These are phyloP conservation scores for Thinopyrum elongatum DNA, from an alignment of 176 grass and related monocot species.

Conservation along the genomic window DNA sequence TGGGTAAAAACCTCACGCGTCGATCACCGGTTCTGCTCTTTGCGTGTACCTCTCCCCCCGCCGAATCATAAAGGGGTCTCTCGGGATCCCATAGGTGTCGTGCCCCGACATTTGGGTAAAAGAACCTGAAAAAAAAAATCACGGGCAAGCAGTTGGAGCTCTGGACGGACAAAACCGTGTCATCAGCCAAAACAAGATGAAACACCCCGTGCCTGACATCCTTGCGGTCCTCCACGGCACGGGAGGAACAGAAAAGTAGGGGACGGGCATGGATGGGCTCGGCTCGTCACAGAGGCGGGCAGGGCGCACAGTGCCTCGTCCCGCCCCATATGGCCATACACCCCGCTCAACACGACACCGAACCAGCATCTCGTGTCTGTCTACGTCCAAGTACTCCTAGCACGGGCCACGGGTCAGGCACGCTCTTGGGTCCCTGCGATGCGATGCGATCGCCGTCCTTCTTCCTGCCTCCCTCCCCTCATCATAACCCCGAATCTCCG, in stretches of 20 bases:
- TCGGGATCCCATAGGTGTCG: no score
- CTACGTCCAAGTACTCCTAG: not conserved
- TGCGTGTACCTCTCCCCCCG: no score
- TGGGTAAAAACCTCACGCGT: no score
- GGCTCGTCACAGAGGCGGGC: not conserved
- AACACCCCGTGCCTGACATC: no score
- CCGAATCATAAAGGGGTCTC: no score
- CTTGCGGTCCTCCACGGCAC: not conserved
- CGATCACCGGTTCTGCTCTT: no score
- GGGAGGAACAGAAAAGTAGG: not conserved
- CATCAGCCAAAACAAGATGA: not conserved
- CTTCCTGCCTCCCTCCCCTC: not conserved
- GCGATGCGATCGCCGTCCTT: not conserved
- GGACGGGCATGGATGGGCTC: not conserved
- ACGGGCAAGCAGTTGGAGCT: no score
- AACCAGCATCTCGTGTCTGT: not conserved
- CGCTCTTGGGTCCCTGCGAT: no score
- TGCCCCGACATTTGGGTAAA: no score
- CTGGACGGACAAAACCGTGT: no score
- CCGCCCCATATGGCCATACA: not conserved
- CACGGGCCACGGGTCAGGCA: no score
- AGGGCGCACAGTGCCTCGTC: not conserved
- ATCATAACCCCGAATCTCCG: not conserved
- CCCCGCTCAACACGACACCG: not conserved
- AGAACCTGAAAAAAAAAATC: no score